These are phyloP conservation scores for Miscanthus lutarioriparius DNA, from an alignment of 176 grass and related monocot species.

Conservation along the genomic window DNA sequence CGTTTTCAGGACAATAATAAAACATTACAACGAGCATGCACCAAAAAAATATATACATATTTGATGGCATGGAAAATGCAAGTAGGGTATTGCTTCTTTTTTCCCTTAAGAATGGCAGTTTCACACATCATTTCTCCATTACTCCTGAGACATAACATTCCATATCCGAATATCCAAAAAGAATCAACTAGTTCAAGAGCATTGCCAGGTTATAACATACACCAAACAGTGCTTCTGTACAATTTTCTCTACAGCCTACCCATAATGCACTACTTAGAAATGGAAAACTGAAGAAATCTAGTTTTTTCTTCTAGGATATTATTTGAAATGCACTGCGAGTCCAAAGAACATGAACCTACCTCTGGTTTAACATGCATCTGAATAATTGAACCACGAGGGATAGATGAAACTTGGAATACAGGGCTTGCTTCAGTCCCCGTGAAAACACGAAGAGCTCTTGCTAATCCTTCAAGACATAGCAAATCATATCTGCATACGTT, in stretches of 20 bases:
- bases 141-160: neutral
- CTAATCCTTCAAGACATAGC: conserved; percentile 90
- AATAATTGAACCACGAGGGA: conserved; percentile 54
- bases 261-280: neutral
- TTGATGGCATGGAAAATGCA: neutral
- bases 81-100: neutral
- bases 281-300: neutral
- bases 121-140: neutral
- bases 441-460: conserved; percentile 83
- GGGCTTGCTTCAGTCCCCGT: conserved; percentile 61
- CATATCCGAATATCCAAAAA: neutral
- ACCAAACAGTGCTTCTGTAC: neutral
- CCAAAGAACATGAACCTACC: conserved; percentile 40
- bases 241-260: conserved; percentile 7
- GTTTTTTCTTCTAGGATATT: neutral
- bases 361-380: conserved; percentile 77
- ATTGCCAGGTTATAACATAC: neutral
- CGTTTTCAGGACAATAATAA: too few relatives aligned
- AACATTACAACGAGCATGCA: neutral
- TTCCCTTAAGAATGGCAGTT: neutral
- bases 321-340: neutral
- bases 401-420: conserved; percentile 51
- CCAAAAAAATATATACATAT: neutral
- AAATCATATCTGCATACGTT: conserved; percentile 79
- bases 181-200: neutral